phyloP scores from a whole-genome alignment of 2,329 filamentous ascomycete species.

The Blastomyces gilchristii region DNA sequence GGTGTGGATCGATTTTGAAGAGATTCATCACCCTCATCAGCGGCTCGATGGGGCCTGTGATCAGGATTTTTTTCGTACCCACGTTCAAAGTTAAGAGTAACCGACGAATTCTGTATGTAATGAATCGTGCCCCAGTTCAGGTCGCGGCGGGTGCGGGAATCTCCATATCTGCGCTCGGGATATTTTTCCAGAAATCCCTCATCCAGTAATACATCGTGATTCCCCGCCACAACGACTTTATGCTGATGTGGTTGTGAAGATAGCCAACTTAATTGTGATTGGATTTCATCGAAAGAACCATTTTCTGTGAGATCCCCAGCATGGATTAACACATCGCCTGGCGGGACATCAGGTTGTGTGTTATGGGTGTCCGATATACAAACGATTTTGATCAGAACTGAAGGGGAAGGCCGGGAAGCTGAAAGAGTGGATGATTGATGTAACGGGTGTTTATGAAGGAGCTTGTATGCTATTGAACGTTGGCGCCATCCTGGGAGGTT shows the following conservation, averaged over 20 bases:
- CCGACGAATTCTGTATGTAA: constrained; percentile 14
- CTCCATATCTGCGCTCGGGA: constrained; percentile 12
- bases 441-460: neutral
- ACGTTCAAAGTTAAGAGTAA: constrained; percentile 12
- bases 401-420: neutral
- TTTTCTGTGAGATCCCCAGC: constrained; percentile 40
- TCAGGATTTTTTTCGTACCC: neutral
- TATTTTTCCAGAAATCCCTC: constrained; percentile 11
- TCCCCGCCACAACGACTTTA: constrained; percentile 41
- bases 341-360: constrained; percentile 27
- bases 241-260: constrained; percentile 29
- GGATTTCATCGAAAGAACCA: constrained; percentile 31
- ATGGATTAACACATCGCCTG: constrained; percentile 40
- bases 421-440: neutral
- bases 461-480: neutral
- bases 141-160: constrained; percentile 11
- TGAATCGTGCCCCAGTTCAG: constrained; percentile 16
- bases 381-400: constrained; percentile 9
- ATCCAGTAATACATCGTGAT: constrained; percentile 33
- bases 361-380: constrained; percentile 40
- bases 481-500: constrained; percentile 3
- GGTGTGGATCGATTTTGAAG: neutral
- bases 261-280: constrained; percentile 36
- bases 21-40: neutral
- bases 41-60: no score